These are phyloP conservation scores for Nothophytophthora sp. DNA, from an alignment of 352 stramenopile genomes.

Conservation along the genomic window DNA sequence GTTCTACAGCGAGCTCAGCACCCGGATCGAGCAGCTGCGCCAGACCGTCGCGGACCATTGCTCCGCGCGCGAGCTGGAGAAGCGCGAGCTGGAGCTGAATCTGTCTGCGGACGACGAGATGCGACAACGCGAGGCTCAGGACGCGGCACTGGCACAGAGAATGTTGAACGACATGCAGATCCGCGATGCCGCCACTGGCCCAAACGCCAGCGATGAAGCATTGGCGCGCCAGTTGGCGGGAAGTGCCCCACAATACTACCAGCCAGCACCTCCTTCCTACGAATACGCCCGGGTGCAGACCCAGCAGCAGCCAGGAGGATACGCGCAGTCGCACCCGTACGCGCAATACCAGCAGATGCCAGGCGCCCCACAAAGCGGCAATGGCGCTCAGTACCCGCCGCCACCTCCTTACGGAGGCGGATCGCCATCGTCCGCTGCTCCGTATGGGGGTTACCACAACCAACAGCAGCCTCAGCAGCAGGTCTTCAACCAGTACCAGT, in stretches of 20 bases:
- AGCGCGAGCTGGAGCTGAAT: conserved; percentile 72
- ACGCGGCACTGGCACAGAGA: conserved; percentile 59
- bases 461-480: conserved; percentile 33
- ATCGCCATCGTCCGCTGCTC: conserved; percentile 24
- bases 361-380: background rate
- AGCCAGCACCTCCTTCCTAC: conserved; percentile 30
- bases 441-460: conserved; percentile 48
- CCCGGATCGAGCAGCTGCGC: conserved; percentile 60
- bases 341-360: conserved; percentile 41
- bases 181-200: conserved; percentile 12
- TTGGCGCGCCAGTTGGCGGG: conserved; percentile 57
- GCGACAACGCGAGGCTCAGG: conserved; percentile 44
- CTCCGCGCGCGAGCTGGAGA: conserved; percentile 65
- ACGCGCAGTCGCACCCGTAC: conserved; percentile 36
- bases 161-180: conserved; percentile 77
- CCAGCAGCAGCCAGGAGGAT: conserved; percentile 31
- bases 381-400: conserved; percentile 7
- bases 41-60: conserved; percentile 80
- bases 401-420: conserved; percentile 24
- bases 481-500: conserved; percentile 42
- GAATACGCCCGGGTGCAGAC: conserved; percentile 35
- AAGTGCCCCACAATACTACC: conserved; percentile 44
- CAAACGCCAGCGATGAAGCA: conserved; percentile 46
- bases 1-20: conserved; percentile 65
- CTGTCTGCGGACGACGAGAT: conserved; percentile 59